These are phyloP conservation scores for Chaetoscypha palmicola DNA, from an alignment of 2,329 filamentous ascomycete genomes.

Conservation along the genomic window DNA sequence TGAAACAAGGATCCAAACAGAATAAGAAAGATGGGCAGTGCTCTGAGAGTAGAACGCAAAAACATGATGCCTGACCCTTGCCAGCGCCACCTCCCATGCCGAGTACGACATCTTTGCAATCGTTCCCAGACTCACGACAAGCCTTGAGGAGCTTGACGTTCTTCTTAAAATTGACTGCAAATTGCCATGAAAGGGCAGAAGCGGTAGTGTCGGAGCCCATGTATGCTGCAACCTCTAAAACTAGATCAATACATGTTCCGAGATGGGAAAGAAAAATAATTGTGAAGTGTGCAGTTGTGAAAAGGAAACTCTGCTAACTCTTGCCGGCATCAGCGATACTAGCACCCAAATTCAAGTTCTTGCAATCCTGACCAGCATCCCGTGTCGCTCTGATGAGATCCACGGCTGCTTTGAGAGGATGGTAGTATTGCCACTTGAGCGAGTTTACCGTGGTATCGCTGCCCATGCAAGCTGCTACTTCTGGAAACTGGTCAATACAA, in stretches of 20 bases:
- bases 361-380: background rate
- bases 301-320: background rate
- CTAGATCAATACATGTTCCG: background rate
- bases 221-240: background rate
- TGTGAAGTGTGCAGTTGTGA: conserved; percentile 8
- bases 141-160: conserved; percentile 31
- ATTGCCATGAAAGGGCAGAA: conserved; percentile 29
- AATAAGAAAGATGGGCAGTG: conserved; percentile 1
- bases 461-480: background rate
- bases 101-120: conserved; percentile 21
- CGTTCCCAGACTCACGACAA: conserved; percentile 26
- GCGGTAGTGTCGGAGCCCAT: conserved; percentile 42
- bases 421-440: background rate
- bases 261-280: background rate
- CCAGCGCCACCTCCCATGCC: background rate
- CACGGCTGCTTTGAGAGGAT: background rate
- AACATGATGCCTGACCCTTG: conserved; percentile 7
- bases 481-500: background rate
- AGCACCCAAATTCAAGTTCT: background rate
- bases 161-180: conserved; percentile 28
- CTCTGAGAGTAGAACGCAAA: no score
- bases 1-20: background rate
- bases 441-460: background rate
- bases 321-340: background rate
- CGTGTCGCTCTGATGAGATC: background rate